Evolutionary conservation across 257 asterid species (phyloP).

Genomic region (Solanum appendiculatum): DNA sequence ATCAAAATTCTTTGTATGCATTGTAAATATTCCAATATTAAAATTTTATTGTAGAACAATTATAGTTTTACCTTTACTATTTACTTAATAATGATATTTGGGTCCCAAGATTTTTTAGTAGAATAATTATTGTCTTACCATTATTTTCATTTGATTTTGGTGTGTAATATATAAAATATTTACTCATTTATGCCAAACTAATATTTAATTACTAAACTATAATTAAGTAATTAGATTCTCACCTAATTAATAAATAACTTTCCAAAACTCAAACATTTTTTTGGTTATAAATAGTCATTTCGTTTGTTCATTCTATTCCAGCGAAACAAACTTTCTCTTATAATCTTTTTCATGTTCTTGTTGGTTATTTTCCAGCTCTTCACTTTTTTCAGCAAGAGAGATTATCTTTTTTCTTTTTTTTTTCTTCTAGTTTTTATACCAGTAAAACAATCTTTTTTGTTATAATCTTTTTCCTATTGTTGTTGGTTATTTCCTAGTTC

Average conservation of each 20-base stretch:
- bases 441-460: neutral
- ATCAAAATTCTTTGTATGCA: neutral
- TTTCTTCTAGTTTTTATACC: neutral
- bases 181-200: neutral
- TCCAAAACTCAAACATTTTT: neutral
- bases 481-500: no score
- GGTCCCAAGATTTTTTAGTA: neutral
- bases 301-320: no score
- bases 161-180: neutral
- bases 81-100: neutral
- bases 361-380: neutral
- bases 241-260: neutral
- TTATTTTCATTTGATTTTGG: neutral
- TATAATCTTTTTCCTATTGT: no score
- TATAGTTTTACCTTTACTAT: neutral
- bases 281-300: neutral
- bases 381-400: neutral
- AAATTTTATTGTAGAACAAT: neutral
- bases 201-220: neutral
- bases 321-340: neutral
- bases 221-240: neutral
- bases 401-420: no score
- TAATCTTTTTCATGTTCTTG: neutral
- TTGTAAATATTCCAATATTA: neutral
- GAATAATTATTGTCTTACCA: neutral